Evolutionary conservation across 306 rosid genomes (phyloP), one percentile per base, ranked within the genome.

Genomic region (Malus sieversii): DNA sequence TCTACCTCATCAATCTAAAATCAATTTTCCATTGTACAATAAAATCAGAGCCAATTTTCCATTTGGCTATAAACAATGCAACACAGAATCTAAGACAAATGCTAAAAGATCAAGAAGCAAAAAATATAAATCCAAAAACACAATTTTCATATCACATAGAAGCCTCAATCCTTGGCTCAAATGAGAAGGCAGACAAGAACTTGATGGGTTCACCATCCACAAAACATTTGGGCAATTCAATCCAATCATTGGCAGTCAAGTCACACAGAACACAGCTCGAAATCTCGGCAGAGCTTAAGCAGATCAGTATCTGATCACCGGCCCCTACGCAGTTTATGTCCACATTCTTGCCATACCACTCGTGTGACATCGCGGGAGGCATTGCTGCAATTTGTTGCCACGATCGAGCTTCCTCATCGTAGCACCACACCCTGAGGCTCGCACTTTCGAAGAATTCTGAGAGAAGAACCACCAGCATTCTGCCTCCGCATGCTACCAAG

Each of bases 151-250:
- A 80, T 88, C 87, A 91, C 6, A 90, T 84, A 71, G 82, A 78
- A 75, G 92, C 97, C 84, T 95, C 98, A 59, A 95, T 92, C 83
- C 98, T 85, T 3, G 98, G 98, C 88, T 95, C 91, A 63, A 95
- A 89, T 22, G 97, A 85, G 80, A 92, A 88, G 23, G 97, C 95
- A 77, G 97, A 92, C 97, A 90, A 86, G 78, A 95, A 95, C 82
- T 92, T 93, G 13, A 86, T 61, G 73, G 87, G 86, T 82, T 85
- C 86, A 46, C 98, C 97, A 72, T 87, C 82, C 12, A 87, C 71
- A 80, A 77, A 80, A 78, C 97, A 92, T 22, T 83, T 88, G 11
- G 93, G 93, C 82, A 95, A 85, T 76, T 88, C 93, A 59, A 72
- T 65, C 98, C 98, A 95, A 23, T 79, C 84, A 79, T 90, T 86